phyloP scores from a whole-genome alignment of 1,284 basidiomycete species.

The Apiotrichum sp. region DNA sequence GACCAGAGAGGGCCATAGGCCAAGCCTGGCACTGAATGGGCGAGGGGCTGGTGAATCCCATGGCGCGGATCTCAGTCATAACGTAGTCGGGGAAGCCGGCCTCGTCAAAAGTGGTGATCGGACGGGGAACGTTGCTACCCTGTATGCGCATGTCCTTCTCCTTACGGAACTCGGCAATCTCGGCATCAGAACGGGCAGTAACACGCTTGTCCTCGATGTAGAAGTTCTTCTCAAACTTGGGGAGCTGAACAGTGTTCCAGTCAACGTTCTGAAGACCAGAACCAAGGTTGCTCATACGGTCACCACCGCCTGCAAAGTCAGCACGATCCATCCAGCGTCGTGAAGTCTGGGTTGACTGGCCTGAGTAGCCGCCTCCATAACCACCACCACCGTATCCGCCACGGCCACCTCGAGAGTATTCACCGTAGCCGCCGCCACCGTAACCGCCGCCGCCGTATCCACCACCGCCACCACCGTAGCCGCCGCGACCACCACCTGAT shows the following conservation, averaged over 20 bases:
- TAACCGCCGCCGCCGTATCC: constrained; percentile 36
- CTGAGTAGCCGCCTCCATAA: constrained; percentile 39
- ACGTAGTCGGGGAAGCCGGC: constrained; percentile 95
- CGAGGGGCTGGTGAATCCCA: constrained; percentile 83
- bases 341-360: constrained; percentile 23
- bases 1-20: constrained; percentile 92
- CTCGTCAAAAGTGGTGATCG: constrained; percentile 88
- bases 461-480: constrained; percentile 37
- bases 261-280: constrained; percentile 76
- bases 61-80: constrained; percentile 83
- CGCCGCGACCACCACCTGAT: too few species aligned
- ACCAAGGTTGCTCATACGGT: constrained; percentile 79
- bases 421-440: constrained; percentile 16
- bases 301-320: constrained; percentile 49
- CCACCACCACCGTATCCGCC: constrained; percentile 12
- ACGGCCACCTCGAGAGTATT: constrained; percentile 13
- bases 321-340: constrained; percentile 11
- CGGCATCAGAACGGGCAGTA: constrained; percentile 67
- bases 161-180: constrained; percentile 80
- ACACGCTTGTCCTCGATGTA: constrained; percentile 91
- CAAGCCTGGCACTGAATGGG: constrained; percentile 98
- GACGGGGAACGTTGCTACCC: constrained; percentile 81
- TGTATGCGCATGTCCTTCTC: constrained; percentile 87
- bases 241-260: constrained; percentile 66
- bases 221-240: constrained; percentile 76